Base-by-base conservation (phyloP, 1,284 basidiomycete genomes). In the Clitocybe nebularis region DNA sequence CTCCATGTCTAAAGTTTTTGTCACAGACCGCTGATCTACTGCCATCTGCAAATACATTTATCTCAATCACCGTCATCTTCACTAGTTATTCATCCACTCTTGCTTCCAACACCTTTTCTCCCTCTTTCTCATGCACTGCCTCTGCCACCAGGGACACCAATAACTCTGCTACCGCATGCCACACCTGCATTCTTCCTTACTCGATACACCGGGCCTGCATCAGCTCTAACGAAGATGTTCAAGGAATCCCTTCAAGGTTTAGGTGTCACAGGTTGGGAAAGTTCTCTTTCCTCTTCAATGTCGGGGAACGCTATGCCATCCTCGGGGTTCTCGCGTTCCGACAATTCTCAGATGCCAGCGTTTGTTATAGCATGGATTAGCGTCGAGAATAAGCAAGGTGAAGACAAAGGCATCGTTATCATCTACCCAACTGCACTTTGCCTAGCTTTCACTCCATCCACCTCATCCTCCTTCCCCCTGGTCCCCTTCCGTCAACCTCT, bases 321-420 rank as follows among this genome's bases (percentile, higher is more conserved):
- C n/a, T n/a, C n/a, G n/a, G n/a, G n/a, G n/a, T n/a, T n/a, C n/a
- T n/a, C n/a, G n/a, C n/a, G n/a, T n/a, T n/a, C n/a, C 41, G 34
- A 22, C 24, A 33, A 24, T 14, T 28, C 49, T 30, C 26, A 43
- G 16, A 37, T 41, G 26, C 61, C 71, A 4, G 44, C 59, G n/a
- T 87, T 78, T 55, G 60, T 85, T 39, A 77, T 89, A 44, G 82
- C 74, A 1, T 88, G 83, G 81, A 71, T 89, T 25, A 72, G 69
- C 14, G 79, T 89, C 8, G 77, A 86, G 59, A 87, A 85, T 52
- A 80, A 75, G 45, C 81, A 81, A 49, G 84, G 84, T 22, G 84
- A 86, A 58, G 81, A 84, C 48, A 88, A 87, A 54, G 85, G 85
- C 1, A 65, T 86, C 33, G 68, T 74, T n/a, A 66, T 84, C 35